Evolutionary conservation across 108 stramenopile genomes (phyloP).

Genomic region (Bacterosira constricta): DNA sequence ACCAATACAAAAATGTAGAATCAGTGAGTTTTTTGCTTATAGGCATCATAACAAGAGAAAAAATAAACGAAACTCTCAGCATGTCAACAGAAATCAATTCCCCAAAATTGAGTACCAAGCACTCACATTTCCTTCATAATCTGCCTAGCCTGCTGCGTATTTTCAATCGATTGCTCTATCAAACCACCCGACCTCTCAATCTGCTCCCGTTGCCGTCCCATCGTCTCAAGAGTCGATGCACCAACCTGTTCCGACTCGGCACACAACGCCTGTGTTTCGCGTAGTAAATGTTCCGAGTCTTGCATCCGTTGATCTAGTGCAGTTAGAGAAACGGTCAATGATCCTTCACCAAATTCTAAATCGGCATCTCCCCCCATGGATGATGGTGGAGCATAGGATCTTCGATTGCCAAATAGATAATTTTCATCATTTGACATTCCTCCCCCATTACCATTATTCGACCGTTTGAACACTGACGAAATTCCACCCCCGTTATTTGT

Average conservation of each 20-base stretch:
- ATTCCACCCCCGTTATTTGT: neutral
- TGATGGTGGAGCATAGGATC: conserved; percentile 29
- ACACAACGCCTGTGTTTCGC: conserved; percentile 73
- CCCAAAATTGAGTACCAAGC: neutral
- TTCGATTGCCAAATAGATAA: conserved; percentile 31
- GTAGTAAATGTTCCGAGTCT: conserved; percentile 70
- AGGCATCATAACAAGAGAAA: no score
- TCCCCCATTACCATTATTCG: neutral
- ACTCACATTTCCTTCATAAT: conserved; percentile 69
- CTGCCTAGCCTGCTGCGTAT: conserved; percentile 58
- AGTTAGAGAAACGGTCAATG: conserved; percentile 21
- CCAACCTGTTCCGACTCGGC: conserved; percentile 80
- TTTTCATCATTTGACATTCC: conserved; percentile 4
- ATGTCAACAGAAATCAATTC: neutral
- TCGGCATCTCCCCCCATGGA: conserved; percentile 1
- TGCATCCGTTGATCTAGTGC: conserved; percentile 58
- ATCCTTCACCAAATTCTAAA: conserved; percentile 14
- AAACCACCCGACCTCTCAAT: conserved; percentile 55
- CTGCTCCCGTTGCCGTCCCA: conserved; percentile 83
- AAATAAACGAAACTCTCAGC: neutral
- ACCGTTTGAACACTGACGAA: neutral
- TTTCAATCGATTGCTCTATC: conserved; percentile 48
- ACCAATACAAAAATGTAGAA: neutral
- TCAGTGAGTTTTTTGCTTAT: no score
- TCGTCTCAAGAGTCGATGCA: conserved; percentile 56